Evolutionary conservation across 176 grass and related monocot genomes (phyloP).

Genomic region (Lolium multiflorum): DNA sequence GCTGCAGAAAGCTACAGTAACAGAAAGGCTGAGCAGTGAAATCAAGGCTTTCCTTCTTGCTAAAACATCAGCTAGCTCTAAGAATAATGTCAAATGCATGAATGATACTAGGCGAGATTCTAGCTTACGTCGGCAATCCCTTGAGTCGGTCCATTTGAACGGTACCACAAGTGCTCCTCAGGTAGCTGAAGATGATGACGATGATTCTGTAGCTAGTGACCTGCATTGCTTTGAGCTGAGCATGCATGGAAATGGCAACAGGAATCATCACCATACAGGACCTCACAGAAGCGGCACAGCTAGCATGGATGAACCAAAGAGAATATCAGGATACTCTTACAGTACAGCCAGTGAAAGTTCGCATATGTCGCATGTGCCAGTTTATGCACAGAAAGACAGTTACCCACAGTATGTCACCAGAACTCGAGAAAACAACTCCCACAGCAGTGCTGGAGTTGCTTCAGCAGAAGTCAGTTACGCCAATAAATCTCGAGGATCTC

Average conservation of each 20-base stretch:
- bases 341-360: conserved; percentile 39
- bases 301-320: conserved; percentile 55
- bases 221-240: conserved; percentile 94
- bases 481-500: conserved; percentile 42
- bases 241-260: conserved; percentile 50
- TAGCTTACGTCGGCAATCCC: conserved; percentile 80
- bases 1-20: conserved; percentile 50
- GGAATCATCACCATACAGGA: conserved; percentile 45
- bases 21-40: conserved; percentile 78
- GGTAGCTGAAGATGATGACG: conserved; percentile 77
- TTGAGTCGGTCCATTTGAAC: conserved; percentile 92
- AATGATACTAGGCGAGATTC: conserved; percentile 45
- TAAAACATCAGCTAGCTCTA: conserved; percentile 42
- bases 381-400: conserved; percentile 43
- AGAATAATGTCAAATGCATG: conserved; percentile 36
- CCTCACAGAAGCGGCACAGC: conserved; percentile 37
- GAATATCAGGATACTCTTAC: conserved; percentile 47
- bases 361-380: conserved; percentile 15
- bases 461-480: conserved; percentile 38
- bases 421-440: conserved; percentile 31
- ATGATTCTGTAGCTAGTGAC: conserved; percentile 78
- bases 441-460: conserved; percentile 13
- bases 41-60: conserved; percentile 73
- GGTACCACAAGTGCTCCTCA: conserved; percentile 79
- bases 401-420: conserved; percentile 37